A percentile compares a stretch with the other conserved stretches of the same genome.
Evolutionary conservation across 495 filamentous ascomycete genomes (phyloP).

Genomic region (Bathelium albidoporum): DNA sequence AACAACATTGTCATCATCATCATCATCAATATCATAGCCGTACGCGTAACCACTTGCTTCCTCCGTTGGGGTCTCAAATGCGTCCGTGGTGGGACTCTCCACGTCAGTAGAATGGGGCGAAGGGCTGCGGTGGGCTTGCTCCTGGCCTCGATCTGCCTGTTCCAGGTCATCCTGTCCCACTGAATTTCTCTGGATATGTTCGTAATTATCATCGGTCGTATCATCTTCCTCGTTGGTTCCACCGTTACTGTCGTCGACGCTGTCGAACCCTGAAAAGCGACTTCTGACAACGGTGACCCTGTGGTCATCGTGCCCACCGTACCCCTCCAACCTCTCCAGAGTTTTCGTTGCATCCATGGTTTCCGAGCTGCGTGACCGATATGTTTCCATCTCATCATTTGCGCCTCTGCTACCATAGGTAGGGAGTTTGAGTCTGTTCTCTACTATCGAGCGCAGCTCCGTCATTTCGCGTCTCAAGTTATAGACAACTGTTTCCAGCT

Average conservation of each 20-base stretch:
- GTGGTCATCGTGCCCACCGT: background rate
- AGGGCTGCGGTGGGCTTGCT: background rate
- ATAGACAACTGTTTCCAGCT: background rate
- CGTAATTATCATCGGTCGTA: background rate
- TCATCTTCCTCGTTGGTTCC: background rate
- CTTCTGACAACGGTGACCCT: background rate
- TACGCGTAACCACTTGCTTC: slow-evolving; percentile 1
- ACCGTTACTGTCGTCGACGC: background rate
- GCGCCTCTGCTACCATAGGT: background rate
- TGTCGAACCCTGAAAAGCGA: slow-evolving; percentile 2
- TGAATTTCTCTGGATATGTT: background rate
- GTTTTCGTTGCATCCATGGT: background rate
- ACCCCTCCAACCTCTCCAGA: background rate
- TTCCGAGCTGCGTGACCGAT: background rate
- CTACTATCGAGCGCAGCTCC: background rate
- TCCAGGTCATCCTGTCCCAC: background rate
- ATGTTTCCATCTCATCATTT: background rate
- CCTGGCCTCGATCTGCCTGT: background rate
- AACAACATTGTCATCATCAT: background rate
- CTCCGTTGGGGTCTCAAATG: background rate
- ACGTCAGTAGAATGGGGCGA: background rate
- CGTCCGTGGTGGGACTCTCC: background rate
- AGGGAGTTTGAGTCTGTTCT: background rate
- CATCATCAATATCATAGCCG: background rate
- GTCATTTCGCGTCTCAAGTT: background rate